These are phyloP conservation scores for Moesziomyces sp. DNA, from an alignment of 1,284 basidiomycete species.

Conservation along the genomic window DNA sequence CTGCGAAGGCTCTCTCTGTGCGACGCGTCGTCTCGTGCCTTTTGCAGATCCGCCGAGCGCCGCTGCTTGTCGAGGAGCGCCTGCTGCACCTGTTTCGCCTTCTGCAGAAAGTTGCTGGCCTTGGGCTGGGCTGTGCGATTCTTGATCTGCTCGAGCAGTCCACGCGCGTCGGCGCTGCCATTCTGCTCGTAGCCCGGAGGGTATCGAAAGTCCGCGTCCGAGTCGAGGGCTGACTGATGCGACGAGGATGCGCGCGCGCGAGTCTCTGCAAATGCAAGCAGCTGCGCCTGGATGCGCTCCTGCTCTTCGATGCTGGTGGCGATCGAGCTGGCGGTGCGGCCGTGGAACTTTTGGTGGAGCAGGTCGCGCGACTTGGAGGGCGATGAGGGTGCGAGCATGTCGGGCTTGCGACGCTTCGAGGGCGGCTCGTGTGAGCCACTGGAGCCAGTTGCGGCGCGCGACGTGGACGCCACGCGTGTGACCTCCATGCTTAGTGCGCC, in stretches of 20 bases:
- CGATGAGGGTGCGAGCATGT: conserved; percentile 23
- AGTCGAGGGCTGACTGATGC: not conserved
- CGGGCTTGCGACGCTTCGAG: conserved; percentile 11
- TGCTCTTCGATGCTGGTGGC: conserved; percentile 14
- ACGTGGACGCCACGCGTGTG: conserved; percentile 25
- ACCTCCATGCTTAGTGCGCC: conserved; percentile 17
- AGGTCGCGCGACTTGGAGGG: conserved; percentile 16
- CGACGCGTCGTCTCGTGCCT: conserved; percentile 14
- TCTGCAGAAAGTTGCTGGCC: conserved; percentile 29
- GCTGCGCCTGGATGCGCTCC: conserved; percentile 14
- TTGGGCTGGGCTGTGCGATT: conserved; percentile 24
- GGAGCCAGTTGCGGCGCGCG: not conserved
- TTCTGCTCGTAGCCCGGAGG: conserved; percentile 16
- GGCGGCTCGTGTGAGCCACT: not conserved
- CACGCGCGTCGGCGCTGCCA: conserved; percentile 15
- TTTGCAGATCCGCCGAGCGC: conserved; percentile 13
- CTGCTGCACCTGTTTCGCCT: conserved; percentile 41
- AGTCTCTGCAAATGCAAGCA: conserved; percentile 32
- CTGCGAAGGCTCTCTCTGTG: conserved; percentile 25
- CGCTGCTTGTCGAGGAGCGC: conserved; percentile 37
- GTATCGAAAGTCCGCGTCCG: conserved; percentile 11
- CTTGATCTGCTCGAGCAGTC: conserved; percentile 33
- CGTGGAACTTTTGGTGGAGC: not conserved
- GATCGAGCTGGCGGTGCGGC: not conserved
- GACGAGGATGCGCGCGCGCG: conserved; percentile 19